Base-by-base conservation (phyloP, 2,329 filamentous ascomycete species). In the Beauveria sp. region DNA sequence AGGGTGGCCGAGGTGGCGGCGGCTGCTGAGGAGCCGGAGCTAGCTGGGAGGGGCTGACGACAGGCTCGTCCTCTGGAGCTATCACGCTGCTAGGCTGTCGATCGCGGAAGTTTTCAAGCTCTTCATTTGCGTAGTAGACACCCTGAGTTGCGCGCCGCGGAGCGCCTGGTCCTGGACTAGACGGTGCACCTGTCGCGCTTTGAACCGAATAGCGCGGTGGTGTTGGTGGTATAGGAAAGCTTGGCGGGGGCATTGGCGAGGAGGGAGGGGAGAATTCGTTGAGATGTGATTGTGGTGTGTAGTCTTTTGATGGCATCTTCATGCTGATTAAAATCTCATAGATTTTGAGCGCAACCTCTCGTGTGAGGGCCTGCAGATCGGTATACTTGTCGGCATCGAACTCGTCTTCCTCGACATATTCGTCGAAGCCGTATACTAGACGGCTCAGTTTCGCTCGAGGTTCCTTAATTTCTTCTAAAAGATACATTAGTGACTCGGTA, bases 361-460 rank as follows among this genome's bases (percentile, higher is more conserved):
- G 76, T 18, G 79, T 80, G 5, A 77, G 67, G 43, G 75, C 75
- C 66, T 80, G 79, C 4, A 84, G 72, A 65, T 80, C 76, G 20
- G 73, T 69, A 60, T 79, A 85, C 64, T 79, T 81, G 20, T 74
- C 74, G 28, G 73, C 69, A n/a, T 84, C 80, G 64, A 84, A 85
- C 26, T 74, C 74, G 40, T 81, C 77, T 16, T 72, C 66, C 55
- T 82, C 79, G 64, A 80, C 70, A 65, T 75, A 83, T 59, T 85
- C 82, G 61, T 85, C 83, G 65, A 85, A 84, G 57, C 81, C 82
- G 77, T 81, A 85, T 7, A 84, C 70, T 26, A 83, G 67, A 52
- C 80, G 76, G 62, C 76, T 79, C 46, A 85, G 72, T 61, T 79
- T 74, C 20, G 74, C 72, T 51, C 81, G 75, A 62, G 76, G 79